Evolutionary conservation across 176 grass and related monocot species (phyloP), one percentile per base, ranked within the genome.

Genomic region (Oryza meyeriana): DNA sequence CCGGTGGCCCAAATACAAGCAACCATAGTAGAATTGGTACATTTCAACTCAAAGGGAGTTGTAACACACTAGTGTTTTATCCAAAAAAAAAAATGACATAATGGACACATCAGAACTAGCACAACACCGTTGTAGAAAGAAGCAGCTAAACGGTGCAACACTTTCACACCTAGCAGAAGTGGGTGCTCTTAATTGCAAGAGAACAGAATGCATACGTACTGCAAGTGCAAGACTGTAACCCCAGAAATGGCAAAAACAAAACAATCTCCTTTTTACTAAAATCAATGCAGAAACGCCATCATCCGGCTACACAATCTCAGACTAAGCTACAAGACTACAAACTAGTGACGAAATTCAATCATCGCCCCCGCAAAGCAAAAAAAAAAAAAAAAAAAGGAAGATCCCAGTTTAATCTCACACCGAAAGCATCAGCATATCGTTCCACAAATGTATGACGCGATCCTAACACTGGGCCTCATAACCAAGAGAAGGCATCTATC

Each of bases 261-360:
- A 24, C 20, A 3, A 16, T 5, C 5, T 36, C 11, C 14, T 52
- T 84, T 45, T 6, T 24, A 31, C 20, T 40, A 71, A 45, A 69
- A 61, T 20, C 55, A 52, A 64, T 35, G 78, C 27, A 85, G 29
- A 45, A 72, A 72, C 42, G 14, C 38, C 65, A 71, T 76, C 52
- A 11, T 57, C 85, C 72, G 9, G 29, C 25, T 47, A n/a, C 4
- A 2, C 31, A 4, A 7, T 7, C 44, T 9, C 28, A 30, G 17
- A 30, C 24, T 33, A 4, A 61, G 12, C 16, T 47, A 35, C 22
- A 66, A 72, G 33, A 68, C 11, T n/a, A 72, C 26, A 83, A 72
- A 40, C 1, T 5, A 55, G 61, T 20, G 44, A 40, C 16, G 61
- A 24, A 40, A 57, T 39, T 32, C 30, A 52, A 68, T 32, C 17